Evolutionary conservation across 106 monocot genomes (phyloP).

Genomic region (Dioscorea dumetorum): DNA sequence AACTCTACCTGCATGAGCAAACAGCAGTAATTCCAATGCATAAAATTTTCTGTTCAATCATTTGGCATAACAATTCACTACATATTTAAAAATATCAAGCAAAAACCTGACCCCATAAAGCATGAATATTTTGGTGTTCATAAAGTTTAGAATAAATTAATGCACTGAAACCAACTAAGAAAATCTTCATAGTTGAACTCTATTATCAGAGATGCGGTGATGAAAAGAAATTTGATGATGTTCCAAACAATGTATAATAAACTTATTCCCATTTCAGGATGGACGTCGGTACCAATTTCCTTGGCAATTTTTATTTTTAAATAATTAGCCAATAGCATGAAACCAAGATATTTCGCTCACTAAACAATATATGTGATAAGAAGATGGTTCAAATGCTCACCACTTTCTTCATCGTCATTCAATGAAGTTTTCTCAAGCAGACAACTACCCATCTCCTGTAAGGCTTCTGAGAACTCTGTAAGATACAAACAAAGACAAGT

Average conservation of each 20-base stretch:
- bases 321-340: neutral
- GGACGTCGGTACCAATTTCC: too few relatives aligned
- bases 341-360: neutral
- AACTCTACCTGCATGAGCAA: conserved; percentile 38
- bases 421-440: conserved; percentile 62
- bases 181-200: too few relatives aligned
- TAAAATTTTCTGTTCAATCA: neutral
- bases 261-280: neutral
- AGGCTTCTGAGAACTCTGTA: conserved; percentile 77
- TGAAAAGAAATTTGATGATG: neutral
- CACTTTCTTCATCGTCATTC: conserved; percentile 72
- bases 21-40: neutral
- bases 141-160: neutral
- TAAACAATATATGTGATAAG: neutral
- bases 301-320: neutral
- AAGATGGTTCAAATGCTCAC: conserved; percentile 28
- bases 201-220: too few relatives aligned
- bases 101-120: neutral
- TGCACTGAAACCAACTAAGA: neutral
- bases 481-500: neutral
- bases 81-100: neutral
- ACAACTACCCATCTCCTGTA: conserved; percentile 74
- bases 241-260: neutral
- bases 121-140: neutral
- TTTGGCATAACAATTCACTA: neutral